Evolutionary conservation across 2,329 filamentous ascomycete species (phyloP).

Genomic region (Nothophaeocryptopus gaeumannii): DNA sequence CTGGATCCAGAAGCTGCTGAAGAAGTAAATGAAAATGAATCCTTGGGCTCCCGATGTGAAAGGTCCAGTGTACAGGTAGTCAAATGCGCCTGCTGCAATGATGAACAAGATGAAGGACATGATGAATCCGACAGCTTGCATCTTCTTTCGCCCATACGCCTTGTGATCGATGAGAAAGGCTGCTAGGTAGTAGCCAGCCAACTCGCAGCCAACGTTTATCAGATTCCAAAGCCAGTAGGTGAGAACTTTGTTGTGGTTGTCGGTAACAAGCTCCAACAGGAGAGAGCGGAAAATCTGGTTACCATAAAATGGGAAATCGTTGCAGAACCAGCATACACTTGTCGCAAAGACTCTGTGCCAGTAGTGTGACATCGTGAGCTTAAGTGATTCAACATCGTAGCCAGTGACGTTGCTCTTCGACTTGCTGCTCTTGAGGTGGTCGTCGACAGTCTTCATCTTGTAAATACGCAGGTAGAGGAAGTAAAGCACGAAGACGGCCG

Average conservation of each 20-base stretch:
- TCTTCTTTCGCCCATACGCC: constrained; percentile 86
- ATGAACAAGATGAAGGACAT: constrained; percentile 89
- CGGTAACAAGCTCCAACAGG: constrained; percentile 78
- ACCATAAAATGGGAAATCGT: constrained; percentile 79
- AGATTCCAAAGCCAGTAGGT: constrained; percentile 81
- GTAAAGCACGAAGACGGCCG: constrained; percentile 83
- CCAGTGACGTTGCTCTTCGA: constrained; percentile 60
- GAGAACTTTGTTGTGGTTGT: constrained; percentile 62
- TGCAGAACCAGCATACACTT: constrained; percentile 8
- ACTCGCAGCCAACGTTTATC: constrained; percentile 78
- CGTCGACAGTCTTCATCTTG: constrained; percentile 83
- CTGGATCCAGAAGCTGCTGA: constrained; percentile 96
- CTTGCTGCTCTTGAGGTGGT: constrained; percentile 77
- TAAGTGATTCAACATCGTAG: constrained; percentile 10
- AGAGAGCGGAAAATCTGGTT: constrained; percentile 92
- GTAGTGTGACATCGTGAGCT: constrained; percentile 5
- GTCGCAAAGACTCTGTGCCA: constrained; percentile 6
- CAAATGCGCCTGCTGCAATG: constrained; percentile 78
- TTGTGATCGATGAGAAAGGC: constrained; percentile 88
- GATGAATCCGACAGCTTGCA: constrained; percentile 89
- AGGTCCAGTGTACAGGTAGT: constrained; percentile 52
- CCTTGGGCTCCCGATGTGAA: constrained; percentile 64
- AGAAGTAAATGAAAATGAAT: constrained; percentile 95
- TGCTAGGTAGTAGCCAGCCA: constrained; percentile 81
- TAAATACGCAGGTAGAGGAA: constrained; percentile 89